These are phyloP conservation scores for Syzygium oleosum DNA, from an alignment of 345 rosid genomes.

Conservation along the genomic window DNA sequence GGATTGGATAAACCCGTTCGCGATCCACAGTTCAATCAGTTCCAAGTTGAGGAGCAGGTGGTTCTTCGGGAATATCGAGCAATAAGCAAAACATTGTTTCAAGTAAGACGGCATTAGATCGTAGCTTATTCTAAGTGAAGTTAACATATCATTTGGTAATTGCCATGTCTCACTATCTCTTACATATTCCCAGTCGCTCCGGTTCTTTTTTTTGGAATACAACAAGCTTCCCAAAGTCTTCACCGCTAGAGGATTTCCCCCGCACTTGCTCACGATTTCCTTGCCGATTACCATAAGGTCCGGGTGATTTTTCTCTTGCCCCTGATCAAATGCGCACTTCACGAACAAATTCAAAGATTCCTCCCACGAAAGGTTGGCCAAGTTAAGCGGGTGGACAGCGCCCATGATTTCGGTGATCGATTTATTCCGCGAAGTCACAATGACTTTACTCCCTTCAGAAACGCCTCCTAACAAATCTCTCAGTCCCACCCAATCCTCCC, in stretches of 20 bases:
- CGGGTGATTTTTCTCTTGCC: no score
- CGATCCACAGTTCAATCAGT: conserved; percentile 8
- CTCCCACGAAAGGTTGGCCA: fast-evolving
- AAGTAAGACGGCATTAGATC: conserved; percentile 22
- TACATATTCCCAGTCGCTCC: no score
- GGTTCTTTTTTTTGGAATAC: no score
- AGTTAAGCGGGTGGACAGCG: fast-evolving
- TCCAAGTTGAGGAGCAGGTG: background rate
- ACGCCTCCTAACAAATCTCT: background rate
- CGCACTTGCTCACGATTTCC: no score
- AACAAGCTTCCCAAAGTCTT: no score
- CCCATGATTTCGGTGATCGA: background rate
- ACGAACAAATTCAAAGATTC: background rate
- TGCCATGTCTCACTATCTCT: no score
- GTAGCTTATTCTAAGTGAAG: conserved; percentile 5
- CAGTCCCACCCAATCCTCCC: background rate
- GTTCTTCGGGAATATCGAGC: conserved; percentile 22
- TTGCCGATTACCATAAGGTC: no score
- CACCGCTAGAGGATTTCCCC: no score
- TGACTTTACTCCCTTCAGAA: background rate
- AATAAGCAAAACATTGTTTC: conserved; percentile 27
- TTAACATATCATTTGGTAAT: no score
- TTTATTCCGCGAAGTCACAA: background rate
- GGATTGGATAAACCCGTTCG: conserved; percentile 2
- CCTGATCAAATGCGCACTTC: background rate